Percentiles rank a stretch among this genome's conserved stretches.
Conservation (phyloP, 257 asterid species). For the Solanum ossicruentum region DNA sequence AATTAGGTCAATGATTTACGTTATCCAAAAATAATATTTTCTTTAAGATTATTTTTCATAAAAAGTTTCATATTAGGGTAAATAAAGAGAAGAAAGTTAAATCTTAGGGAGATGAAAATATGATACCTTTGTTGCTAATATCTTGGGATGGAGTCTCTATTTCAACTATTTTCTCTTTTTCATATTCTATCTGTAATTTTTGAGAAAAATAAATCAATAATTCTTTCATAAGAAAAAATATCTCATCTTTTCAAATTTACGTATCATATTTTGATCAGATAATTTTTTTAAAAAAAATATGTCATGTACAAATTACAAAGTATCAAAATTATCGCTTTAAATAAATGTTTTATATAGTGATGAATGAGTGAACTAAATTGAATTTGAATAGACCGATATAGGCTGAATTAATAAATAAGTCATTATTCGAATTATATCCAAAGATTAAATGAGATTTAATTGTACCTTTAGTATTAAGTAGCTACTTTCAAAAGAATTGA, state of each 20-base stretch:
- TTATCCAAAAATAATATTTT: neutral
- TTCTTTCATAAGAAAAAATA: neutral
- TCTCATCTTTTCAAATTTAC: no score
- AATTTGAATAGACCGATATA: neutral
- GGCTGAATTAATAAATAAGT: neutral
- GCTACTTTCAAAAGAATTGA: neutral
- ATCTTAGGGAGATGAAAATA: neutral
- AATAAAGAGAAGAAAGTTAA: neutral
- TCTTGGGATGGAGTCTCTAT: neutral
- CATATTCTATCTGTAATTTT: neutral
- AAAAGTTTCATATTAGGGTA: neutral
- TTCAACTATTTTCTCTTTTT: neutral
- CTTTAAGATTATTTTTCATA: neutral
- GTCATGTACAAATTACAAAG: neutral
- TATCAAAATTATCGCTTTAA: neutral
- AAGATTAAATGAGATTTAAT: neutral
- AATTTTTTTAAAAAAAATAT: neutral
- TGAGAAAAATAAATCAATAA: neutral
- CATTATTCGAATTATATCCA: no score
- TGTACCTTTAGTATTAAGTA: neutral
- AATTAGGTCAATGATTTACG: neutral
- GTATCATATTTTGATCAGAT: neutral
- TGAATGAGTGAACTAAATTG: neutral
- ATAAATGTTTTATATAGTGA: neutral
- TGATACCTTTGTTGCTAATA: neutral